Evolutionary conservation across 1,139 yeast genomes (phyloP), one percentile per base, ranked within the genome.

Genomic region (Pichia sp.): DNA sequence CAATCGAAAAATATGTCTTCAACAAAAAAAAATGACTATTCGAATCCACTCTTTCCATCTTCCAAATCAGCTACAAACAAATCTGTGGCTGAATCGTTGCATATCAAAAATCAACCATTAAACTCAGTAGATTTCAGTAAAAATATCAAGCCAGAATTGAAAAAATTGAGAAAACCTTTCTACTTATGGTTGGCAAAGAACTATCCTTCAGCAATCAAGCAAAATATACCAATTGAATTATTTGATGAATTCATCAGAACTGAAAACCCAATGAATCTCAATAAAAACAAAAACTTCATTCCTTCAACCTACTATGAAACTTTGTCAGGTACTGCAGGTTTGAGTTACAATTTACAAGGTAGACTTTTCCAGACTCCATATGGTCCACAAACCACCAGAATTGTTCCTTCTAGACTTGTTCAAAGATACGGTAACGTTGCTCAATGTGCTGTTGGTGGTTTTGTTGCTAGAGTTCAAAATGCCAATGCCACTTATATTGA

Each of bases 361-460:
- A 74, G 88, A 60, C 68, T 86, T 41, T 61, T 71, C 51, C 85
- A 82, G 64, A 73, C 88, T 3, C 95, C 95, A 33, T 76, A 81
- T 54, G 96, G 96, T 41, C 66, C 81, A 36, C 68, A 73, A 45
- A 70, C 76, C 47, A 77, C 77, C 34, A 68, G 69, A 46, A 69
- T 81, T 35, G 81, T 79, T 11, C 84, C 85, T 16, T 95, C 94
- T 50, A 79, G 96, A 68, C 66, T 77, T 39, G 67, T 83, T 37
- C 72, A 69, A 42, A 65, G 60, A 29, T 62, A 60, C 36, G 54
- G 61, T n/a, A 62, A 59, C 28, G 56, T 67, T 40, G 68, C 73
- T 48, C 72, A 71, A 43, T 81, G 80, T 31, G 90, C 86, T 7
- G 70, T 83, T 52, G 94, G 85, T 57, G 95, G 95, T n/a, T 83